Base-by-base conservation (phyloP, 805 yeast species). In the Candida coleopterorum region DNA sequence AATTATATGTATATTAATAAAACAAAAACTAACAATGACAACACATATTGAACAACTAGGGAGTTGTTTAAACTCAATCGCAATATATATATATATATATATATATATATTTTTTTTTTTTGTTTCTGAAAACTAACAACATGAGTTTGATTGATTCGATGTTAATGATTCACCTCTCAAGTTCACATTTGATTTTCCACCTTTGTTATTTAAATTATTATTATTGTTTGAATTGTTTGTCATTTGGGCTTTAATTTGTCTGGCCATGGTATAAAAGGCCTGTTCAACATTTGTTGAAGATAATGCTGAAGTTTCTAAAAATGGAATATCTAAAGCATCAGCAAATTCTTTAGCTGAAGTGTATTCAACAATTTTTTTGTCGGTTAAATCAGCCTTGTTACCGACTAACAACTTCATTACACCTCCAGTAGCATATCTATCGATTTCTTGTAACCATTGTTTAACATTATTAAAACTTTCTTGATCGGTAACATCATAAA, bases 391-490 rank as follows among this genome's bases (percentile, higher is more conserved):
- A 41, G 95, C 88, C 72, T 90, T 90, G 72, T 90, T 90, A 53
- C 98, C 98, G 34, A 90, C 97, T 48, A 90, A 74, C 58, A 90
- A 73, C 70, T 90, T 90, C 81, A 86, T 84, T 31, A 90, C 97
- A 28, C 96, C 96, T 44, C 95, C 94, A 14, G 97, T 90, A 37
- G 97, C 98, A 64, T 89, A 90, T 55, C 97, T 81, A 68, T 90
- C 98, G 56, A 90, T 93, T 65, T 90, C 98, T 69, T 89, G 97
- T 63, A 90, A 74, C 98, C 98, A 90, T 68, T 88, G 96, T 68
- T 88, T 89, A 52, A 90, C 97, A 60, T 93, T 88, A 66, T 87
- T 86, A 73, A 90, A 90, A 12, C 88, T 83, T 61, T 87, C 96
- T 66, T 87, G 96, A 64, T 93, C 97, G 35, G 98, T 93, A 31